Evolutionary conservation across 192 early-diverging fungal species (phyloP).

Genomic region (Coemansia sp.): DNA sequence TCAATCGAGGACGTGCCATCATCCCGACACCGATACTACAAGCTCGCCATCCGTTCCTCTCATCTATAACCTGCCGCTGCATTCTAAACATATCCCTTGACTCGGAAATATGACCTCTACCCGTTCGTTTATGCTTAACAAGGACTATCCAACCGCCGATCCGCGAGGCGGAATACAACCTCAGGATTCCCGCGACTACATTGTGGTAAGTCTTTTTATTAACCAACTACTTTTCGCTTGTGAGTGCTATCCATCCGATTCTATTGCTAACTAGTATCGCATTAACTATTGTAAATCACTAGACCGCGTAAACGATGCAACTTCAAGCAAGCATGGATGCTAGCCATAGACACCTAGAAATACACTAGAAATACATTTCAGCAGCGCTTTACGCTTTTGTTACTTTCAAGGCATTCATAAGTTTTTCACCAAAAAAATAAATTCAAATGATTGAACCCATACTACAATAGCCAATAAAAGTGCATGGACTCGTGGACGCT

Average conservation of each 20-base stretch:
- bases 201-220: conserved; percentile 12
- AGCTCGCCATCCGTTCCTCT: not conserved
- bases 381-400: not conserved
- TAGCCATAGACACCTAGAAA: not conserved
- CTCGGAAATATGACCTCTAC: not conserved
- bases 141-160: conserved; percentile 40
- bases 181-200: conserved; percentile 26
- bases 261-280: not conserved
- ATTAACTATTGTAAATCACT: not conserved
- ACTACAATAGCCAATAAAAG: not conserved
- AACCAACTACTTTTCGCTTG: not conserved
- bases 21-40: not conserved
- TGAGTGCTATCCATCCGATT: no score
- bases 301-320: not conserved
- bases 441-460: not conserved
- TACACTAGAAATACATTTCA: not conserved
- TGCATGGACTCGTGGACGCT: not conserved
- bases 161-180: conserved; percentile 21
- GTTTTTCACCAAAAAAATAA: not conserved
- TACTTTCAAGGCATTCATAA: not conserved
- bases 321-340: not conserved
- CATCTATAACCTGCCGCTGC: not conserved
- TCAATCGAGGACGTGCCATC: not conserved
- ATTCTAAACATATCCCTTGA: not conserved
- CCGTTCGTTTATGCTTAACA: conserved; percentile 3